phyloP scores from a whole-genome alignment of 192 early-diverging fungal species.

The Pilaira anomala region DNA sequence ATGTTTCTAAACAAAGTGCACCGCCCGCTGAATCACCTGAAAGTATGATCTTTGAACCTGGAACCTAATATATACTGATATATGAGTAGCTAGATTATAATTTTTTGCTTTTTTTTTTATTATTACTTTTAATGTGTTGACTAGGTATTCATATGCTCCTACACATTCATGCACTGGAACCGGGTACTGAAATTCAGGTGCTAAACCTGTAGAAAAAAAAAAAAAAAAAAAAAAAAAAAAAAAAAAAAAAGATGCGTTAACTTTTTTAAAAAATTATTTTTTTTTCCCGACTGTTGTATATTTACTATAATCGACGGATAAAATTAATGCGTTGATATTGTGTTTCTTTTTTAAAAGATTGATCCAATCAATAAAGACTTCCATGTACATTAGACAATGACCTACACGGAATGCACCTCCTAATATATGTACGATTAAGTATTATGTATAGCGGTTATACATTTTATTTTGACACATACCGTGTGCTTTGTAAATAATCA shows the following conservation, averaged over 20 bases:
- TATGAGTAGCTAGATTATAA: background rate
- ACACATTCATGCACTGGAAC: conserved; percentile 18
- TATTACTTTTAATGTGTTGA: conserved; percentile 13
- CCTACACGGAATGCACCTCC: conserved; percentile 36
- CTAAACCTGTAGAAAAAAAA: conserved; percentile 8
- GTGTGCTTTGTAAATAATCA: conserved; percentile 12
- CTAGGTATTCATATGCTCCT: conserved; percentile 28
- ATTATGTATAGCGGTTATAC: background rate
- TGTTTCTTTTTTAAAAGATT: conserved; percentile 24
- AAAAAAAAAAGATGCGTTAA: background rate
- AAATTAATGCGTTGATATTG: conserved; percentile 25
- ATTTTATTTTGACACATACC: background rate
- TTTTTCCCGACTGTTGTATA: no score
- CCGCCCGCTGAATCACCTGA: conserved; percentile 32
- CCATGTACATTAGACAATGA: conserved; percentile 30
- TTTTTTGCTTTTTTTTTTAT: background rate
- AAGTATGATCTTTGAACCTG: conserved; percentile 21
- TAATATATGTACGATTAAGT: background rate
- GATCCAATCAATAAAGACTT: conserved; percentile 27
- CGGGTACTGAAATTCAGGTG: conserved; percentile 29
- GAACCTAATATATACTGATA: conserved; percentile 11
- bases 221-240: background rate
- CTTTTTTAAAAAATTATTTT: background rate
- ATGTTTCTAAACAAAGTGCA: conserved; percentile 21
- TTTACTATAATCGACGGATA: conserved; percentile 33